Evolutionary conservation across 768 basidiomycete genomes (phyloP), one percentile per base, ranked within the genome.

Genomic region (Rhizopogon vinicolor): DNA sequence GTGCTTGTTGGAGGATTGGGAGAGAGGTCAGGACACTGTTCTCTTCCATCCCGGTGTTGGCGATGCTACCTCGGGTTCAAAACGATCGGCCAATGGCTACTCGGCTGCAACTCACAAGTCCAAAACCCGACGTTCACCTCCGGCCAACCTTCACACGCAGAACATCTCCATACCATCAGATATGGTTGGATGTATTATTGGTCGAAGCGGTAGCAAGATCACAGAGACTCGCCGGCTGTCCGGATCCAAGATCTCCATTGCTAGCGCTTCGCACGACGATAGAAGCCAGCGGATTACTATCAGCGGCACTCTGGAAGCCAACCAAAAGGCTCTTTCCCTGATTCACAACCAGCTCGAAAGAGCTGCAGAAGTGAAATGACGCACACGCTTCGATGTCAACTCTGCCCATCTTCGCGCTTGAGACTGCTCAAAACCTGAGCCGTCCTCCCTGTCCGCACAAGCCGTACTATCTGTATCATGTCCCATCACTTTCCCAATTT

Each of bases 151-250:
- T 61, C 89, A 95, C 60, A 98, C 97, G 8, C 97, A 99, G 75
- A 98, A 96, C 74, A 98, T 99, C 63, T 96, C 97, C 63, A 98
- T 99, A 66, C 97, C 97, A 39, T 91, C 91, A 60, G 97, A 99
- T 76, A 99, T 99, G 97, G 97, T 99, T 59, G 95, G 87, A 56
- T 92, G 90, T 68, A 91, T 90, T 75, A 98, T 98, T 65, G 96
- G 96, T 57, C 91, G 94, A 60, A 91, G 88, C 70, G 96, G 96
- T 29, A 90, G 92, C 62, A 98, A 98, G 81, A 99, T 99, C 65
- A 98, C 96, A 51, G 97, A 99, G 73, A 99, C 98, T 68, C 91
- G 97, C 64, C 91, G 95, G 55, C 84, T 98, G 44, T 97, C 93
- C 59, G 97, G 96, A 41, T 96, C 92, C 63, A 93, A 94, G 76